Evolutionary conservation across 139 green algal genomes (phyloP), one percentile per base, ranked within the genome.

Genomic region (Coelastrella sp.): DNA sequence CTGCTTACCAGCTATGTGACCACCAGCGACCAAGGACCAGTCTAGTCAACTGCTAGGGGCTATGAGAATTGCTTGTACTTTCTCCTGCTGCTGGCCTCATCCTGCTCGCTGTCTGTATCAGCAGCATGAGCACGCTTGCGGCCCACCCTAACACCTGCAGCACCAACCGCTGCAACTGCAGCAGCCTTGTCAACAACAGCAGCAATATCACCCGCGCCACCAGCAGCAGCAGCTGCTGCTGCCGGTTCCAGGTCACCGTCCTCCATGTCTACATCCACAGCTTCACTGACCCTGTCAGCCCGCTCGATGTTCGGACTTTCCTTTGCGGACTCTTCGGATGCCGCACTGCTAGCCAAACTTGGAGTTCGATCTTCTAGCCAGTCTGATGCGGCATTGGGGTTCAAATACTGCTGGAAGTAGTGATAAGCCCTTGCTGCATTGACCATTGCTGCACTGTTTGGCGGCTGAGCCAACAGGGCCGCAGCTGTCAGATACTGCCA

Each of bases 401-500:
- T 56, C 5, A 88, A 54, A 19, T 68, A 80, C 73, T 90, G 85
- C 73, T 83, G 71, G 85, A 90, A 90, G 85, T 83, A 83, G 54
- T 90, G 85, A 68, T 90, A 90, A 5, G 85, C 85, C 6, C 73
- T 22, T 8, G 74, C 85, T 8, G 85, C 85, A 83, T 83, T 77
- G 19, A 84, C 19, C 73, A 90, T 84, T 4, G 85, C 85, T 23
- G 73, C 74, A 23, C 85, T 83, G 60, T 22, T 90, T 2, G 85
- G 85, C 57, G 85, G 85, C 73, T 90, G 85, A 22, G 74, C 59
- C 17, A 90, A 56, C 58, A 88, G 68, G 6, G 83, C 83, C 7
- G 85, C 85, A 47, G 85, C 85, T n/a, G 85, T 84, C 17, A 90
- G 23, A n/a, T 90, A 90, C 58, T 90, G 73, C 85, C 85, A 90